Evolutionary conservation across 352 stramenopile species (phyloP), one percentile per base, ranked within the genome.

Genomic region (Phytophthora kernoviae): DNA sequence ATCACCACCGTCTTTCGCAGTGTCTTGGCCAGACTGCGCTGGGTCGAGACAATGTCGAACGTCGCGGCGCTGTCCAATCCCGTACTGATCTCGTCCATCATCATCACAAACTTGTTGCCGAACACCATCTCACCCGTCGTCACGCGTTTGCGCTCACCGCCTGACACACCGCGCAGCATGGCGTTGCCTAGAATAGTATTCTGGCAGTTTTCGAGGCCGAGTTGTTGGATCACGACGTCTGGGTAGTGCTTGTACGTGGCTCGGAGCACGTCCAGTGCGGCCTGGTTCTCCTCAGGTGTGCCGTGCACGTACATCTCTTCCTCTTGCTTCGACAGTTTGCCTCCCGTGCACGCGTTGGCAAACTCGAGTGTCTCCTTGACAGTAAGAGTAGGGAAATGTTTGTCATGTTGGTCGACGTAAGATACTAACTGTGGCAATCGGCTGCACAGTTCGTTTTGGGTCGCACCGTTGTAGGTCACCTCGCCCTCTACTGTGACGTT

Each of bases 41-140:
- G 36, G 18, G 78, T 42, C 34, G 77, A 65, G 58, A 88, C 72
- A 59, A 98, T 97, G 55, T 97, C 91, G 58, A 75, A 96, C 1
- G 90, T 94, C 4, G 89, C 94, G 1, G 86, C 79, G 34, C 79
- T 84, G 73, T 98, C 92, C 18, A 98, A 75, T 4, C 93, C 93
- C 26, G 90, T 98, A 40, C 72, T 90, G 60, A 98, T 96, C 70
- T 96, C 84, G 68, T 98, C 92, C 57, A 82, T 79, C 37, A 91
- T 80, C 14, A 78, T 47, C 12, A 96, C 75, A 20, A 63, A 73
- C 55, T 76, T 70, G 33, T 68, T 58, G n/a, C 70, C 68, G 39
- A 90, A 79, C 26, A 90, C 65, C 77, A 98, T 97, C 74, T 87
- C 73, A 22, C 76, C 79, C 1, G 60, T 77, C 17, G 79, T 88